A percentile compares a stretch with the other conserved stretches of the same genome.
phyloP scores from a whole-genome alignment of 768 basidiomycete genomes.

The Boletus sp. region DNA sequence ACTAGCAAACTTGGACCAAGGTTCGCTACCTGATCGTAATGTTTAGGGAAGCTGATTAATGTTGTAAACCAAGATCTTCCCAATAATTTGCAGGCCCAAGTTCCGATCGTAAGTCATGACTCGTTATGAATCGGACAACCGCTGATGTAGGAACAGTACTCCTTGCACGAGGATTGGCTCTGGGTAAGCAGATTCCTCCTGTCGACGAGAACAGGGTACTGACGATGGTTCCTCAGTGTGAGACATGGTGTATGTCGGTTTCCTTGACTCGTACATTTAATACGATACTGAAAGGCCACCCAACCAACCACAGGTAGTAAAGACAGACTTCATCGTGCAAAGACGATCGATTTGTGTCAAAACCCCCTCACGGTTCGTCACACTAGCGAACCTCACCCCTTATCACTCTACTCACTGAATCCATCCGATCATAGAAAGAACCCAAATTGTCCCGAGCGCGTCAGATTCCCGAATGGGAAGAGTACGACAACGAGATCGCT shows the following conservation, averaged over 20 bases:
- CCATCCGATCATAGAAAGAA: constrained; percentile 68
- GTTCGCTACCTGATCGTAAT: constrained; percentile 31
- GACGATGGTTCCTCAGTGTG: constrained; percentile 56
- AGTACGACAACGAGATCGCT: constrained; percentile 89
- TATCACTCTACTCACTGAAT: constrained; percentile 1
- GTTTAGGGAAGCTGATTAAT: not conserved
- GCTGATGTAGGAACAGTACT: constrained; percentile 50
- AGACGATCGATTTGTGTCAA: constrained; percentile 94
- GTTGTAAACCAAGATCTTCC: constrained; percentile 66
- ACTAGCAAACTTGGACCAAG: constrained; percentile 92
- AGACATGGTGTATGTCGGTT: constrained; percentile 86
- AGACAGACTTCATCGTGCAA: constrained; percentile 72
- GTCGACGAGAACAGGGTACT: constrained; percentile 1
- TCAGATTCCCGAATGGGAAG: constrained; percentile 97
- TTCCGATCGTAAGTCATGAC: constrained; percentile 84
- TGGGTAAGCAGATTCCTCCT: constrained; percentile 59
- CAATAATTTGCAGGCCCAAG: constrained; percentile 87
- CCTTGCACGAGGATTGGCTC: constrained; percentile 90
- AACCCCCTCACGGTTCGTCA: constrained; percentile 84
- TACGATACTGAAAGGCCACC: not conserved
- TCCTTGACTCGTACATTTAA: not conserved
- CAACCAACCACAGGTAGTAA: constrained; percentile 58
- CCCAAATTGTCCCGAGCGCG: constrained; percentile 91
- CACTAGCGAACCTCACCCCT: too few relatives aligned
- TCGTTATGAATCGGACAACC: not conserved